Evolutionary conservation across 169 alveolate species (phyloP), one percentile per base, ranked within the genome.

Genomic region (Neospora caninum): DNA sequence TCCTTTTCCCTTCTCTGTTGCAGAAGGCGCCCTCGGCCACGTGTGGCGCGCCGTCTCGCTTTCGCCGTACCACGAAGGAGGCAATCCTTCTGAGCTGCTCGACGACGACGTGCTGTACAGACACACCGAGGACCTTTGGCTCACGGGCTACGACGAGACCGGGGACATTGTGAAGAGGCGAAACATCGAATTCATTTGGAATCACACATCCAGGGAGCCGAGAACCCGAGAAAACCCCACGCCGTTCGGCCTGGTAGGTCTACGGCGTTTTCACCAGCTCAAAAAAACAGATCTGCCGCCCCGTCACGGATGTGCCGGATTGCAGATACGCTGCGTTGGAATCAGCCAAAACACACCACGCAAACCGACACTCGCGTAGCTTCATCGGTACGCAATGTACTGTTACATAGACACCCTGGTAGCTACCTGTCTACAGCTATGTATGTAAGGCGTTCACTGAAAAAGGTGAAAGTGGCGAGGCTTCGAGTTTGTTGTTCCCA

Each of bases 41-140:
- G 34, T 49, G n/a, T 96, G 97, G 97, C 92, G 94, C 31, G 97
- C 97, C 42, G 92, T 80, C 29, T 95, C 97, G 31, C 93, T 96
- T 34, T 95, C 96, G 27, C 97, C 97, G 0, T 96, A 96, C 94
- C 93, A 80, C 67, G 97, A 96, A 73, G 97, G 96, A 43, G 93
- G 95, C 80, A 91, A 88, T 73, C 96, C 96, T 13, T 49, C 89
- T 36, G 89, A 97, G 20, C 91, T 93, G 78, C 69, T 96, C 80
- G 96, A 95, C 67, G 97, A 96, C 93, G 97, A 96, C 88, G 94
- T 87, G 80, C 92, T 96, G 87, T 95, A 94, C 89, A 87, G 96
- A 58, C 95, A 96, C 83, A 95, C 97, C 36, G 94, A 94, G 53
- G 49, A 95, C n/a, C 94, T 91, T 49, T 96, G 97, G 97, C 67